Base-by-base conservation (phyloP, 768 basidiomycete species). In the Suillus luteus region DNA sequence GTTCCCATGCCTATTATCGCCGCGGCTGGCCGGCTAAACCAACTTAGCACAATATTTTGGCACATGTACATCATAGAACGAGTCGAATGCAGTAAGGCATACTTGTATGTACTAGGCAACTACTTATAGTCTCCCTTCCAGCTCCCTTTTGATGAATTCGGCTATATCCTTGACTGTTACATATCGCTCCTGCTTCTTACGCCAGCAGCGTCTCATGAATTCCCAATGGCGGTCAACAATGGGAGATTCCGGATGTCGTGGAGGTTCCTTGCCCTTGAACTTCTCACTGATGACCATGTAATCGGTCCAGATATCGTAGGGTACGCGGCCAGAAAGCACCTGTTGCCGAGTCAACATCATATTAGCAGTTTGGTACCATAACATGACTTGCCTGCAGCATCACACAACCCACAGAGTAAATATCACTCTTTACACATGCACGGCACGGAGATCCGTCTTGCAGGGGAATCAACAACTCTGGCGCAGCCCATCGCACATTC, bases 381-480 rank as follows among this genome's bases (percentile, higher is more conserved):
- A 0, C 17, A 3, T 19, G 14, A 48, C 65, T 40, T 35, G 65
- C 71, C 59, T 71, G 68, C 6, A 72, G 17, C 61, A 72, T 72
- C 37, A 71, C 37, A 2, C 70, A 55, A 6, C 68, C 68, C 55
- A 71, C 67, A 9, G 70, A 71, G 43, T 71, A 71, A 14, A 66
- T 44, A 48, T 71, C 70, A 11, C 63, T 67, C 14, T 49, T 49
- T 12, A 37, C 49, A 24, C 58, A 62, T 0, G 64, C 61, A 33
- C 27, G 37, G 31, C 54, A 35, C 27, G 58, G 11, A 14, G 51
- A 41, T 24, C 51, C 64, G 38, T 41, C 37, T 17, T 15, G 24
- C 15, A 22, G 22, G 15, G 43, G 52, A 7, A 71, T 52, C 14
- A 71, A 44, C 6, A 58, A 58, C 17, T 71, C 69, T 14, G 70